Evolutionary conservation across 1,284 basidiomycete genomes (phyloP).

Genomic region (Apiotrichum domesticum): DNA sequence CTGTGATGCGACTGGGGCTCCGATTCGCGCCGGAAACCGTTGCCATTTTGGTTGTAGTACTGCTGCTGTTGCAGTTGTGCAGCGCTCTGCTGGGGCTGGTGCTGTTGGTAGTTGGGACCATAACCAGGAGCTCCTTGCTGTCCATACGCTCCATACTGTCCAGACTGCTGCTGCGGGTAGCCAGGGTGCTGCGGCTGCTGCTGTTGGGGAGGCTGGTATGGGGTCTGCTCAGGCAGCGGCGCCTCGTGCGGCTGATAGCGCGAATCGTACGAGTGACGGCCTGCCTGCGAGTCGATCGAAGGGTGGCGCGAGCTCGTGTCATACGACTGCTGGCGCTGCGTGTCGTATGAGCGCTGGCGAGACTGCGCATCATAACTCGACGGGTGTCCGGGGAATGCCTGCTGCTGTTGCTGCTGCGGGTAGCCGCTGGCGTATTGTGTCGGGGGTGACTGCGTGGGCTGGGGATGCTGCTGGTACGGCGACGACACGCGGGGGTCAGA

Average conservation of each 20-base stretch:
- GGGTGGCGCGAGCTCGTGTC: not conserved
- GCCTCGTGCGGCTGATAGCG: slow-evolving; percentile 1
- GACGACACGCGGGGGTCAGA: not conserved
- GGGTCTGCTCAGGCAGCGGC: not conserved
- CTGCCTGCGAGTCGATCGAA: slow-evolving; percentile 1
- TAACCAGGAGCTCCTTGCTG: not conserved
- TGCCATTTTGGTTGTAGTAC: slow-evolving; percentile 14
- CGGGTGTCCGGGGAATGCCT: slow-evolving; percentile 18
- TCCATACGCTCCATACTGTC: not conserved
- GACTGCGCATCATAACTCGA: not conserved
- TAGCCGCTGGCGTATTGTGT: slow-evolving; percentile 3
- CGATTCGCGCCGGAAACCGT: too few relatives aligned
- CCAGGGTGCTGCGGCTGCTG: not conserved
- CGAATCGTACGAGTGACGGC: not conserved
- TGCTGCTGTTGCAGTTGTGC: slow-evolving; percentile 4
- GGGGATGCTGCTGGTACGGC: not conserved
- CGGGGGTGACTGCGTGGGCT: slow-evolving; percentile 7
- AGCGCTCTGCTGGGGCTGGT: slow-evolving; percentile 30
- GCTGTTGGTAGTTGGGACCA: slow-evolving; percentile 27
- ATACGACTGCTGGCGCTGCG: not conserved
- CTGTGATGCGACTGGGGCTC: slow-evolving; percentile 10
- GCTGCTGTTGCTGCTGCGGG: slow-evolving; percentile 25
- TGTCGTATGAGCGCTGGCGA: not conserved
- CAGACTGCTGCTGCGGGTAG: slow-evolving; percentile 9
- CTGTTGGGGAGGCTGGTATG: slow-evolving; percentile 5